Evolutionary conservation across 2,329 filamentous ascomycete species (phyloP).

Genomic region (Aspergillus udagawae): DNA sequence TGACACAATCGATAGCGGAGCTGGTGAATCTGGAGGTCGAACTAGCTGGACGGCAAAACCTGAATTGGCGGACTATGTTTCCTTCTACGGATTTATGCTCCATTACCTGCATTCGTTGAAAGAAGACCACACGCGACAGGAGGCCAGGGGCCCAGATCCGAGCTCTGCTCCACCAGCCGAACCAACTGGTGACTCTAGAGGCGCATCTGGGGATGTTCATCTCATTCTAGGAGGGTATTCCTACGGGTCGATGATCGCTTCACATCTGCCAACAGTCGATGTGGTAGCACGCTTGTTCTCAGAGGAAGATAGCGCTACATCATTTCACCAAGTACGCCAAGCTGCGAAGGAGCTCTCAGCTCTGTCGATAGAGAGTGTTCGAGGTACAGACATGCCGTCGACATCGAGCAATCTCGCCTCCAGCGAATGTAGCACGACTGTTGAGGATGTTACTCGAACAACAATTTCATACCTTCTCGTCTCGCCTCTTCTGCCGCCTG

Average conservation of each 20-base stretch:
- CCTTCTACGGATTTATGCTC: slow-evolving; percentile 74
- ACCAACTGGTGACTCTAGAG: neutral
- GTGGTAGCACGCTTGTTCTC: slow-evolving; percentile 60
- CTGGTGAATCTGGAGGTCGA: slow-evolving; percentile 65
- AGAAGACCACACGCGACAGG: slow-evolving; percentile 16
- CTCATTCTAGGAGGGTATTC: slow-evolving; percentile 77
- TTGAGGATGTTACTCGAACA: slow-evolving; percentile 15
- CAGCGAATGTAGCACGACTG: slow-evolving; percentile 11
- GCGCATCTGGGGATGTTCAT: slow-evolving; percentile 14
- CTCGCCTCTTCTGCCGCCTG: slow-evolving; percentile 56
- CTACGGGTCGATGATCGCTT: slow-evolving; percentile 80
- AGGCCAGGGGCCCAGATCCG: neutral
- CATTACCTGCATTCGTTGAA: slow-evolving; percentile 64
- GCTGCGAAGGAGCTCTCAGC: slow-evolving; percentile 66
- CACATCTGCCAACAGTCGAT: slow-evolving; percentile 59
- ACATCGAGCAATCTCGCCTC: neutral
- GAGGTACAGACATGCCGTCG: neutral
- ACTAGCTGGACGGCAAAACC: slow-evolving; percentile 85
- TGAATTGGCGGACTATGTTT: slow-evolving; percentile 77
- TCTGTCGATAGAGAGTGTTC: slow-evolving; percentile 53
- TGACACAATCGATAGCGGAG: slow-evolving; percentile 57
- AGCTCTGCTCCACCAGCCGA: neutral
- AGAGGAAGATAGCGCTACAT: slow-evolving; percentile 50
- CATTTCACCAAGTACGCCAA: slow-evolving; percentile 65
- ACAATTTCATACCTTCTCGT: slow-evolving; percentile 54